phyloP scores from a whole-genome alignment of 108 stramenopile genomes.

The Chaetoceros muelleri region DNA sequence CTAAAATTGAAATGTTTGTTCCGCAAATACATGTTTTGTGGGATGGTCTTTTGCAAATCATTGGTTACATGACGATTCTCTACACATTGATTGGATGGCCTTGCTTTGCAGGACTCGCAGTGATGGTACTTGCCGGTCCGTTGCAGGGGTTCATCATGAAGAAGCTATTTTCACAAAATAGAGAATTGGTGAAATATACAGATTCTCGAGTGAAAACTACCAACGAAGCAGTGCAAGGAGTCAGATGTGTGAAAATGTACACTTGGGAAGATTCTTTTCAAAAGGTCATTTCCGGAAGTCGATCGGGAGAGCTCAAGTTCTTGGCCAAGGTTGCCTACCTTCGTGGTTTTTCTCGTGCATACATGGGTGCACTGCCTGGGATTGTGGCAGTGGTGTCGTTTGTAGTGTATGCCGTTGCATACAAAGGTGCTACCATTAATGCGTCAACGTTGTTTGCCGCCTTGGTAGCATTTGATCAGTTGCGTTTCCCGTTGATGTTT shows the following conservation, averaged over 20 bases:
- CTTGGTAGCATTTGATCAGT: slow-evolving; percentile 57
- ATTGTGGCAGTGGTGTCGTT: slow-evolving; percentile 57
- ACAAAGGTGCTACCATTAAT: slow-evolving; percentile 21
- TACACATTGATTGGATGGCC: slow-evolving; percentile 60
- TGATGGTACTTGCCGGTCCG: slow-evolving; percentile 64
- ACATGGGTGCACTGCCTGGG: slow-evolving; percentile 47
- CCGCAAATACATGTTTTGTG: slow-evolving; percentile 61
- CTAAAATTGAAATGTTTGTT: slow-evolving; percentile 65
- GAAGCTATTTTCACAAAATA: slow-evolving; percentile 57
- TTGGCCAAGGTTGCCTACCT: slow-evolving; percentile 41
- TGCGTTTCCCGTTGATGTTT: slow-evolving; percentile 58
- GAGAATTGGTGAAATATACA: slow-evolving; percentile 58
- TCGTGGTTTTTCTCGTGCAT: slow-evolving; percentile 48
- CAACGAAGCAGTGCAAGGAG: slow-evolving; percentile 88
- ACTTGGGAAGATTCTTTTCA: slow-evolving; percentile 81
- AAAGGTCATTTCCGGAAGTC: slow-evolving; percentile 30
- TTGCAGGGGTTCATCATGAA: slow-evolving; percentile 51
- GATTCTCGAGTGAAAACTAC: slow-evolving; percentile 74
- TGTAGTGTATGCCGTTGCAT: slow-evolving; percentile 34
- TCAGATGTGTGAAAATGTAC: slow-evolving; percentile 86
- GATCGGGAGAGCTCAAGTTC: slow-evolving; percentile 49
- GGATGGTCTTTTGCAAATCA: slow-evolving; percentile 65
- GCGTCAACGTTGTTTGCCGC: slow-evolving; percentile 54
- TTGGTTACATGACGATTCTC: slow-evolving; percentile 63
- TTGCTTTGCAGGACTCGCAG: slow-evolving; percentile 60